Evolutionary conservation across 805 yeast species (phyloP).

Genomic region (Lipomyces mesembrius): DNA sequence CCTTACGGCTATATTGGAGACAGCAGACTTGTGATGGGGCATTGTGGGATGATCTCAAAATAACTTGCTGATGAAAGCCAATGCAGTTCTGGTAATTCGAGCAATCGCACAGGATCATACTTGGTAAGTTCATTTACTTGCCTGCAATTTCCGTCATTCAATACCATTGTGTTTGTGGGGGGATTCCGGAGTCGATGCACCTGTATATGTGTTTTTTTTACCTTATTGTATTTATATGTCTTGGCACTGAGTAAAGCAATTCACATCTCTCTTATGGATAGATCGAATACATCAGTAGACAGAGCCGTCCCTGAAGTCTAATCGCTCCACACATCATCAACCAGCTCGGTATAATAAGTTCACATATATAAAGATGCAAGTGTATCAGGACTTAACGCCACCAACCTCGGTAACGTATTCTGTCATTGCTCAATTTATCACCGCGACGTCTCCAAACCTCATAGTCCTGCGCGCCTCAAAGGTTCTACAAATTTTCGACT

Average conservation of each 20-base stretch:
- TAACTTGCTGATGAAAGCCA: not conserved
- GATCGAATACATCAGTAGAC: not conserved
- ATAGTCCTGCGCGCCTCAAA: constrained; percentile 69
- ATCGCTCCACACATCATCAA: not conserved
- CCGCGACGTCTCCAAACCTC: constrained; percentile 52
- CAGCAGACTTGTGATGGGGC: not conserved
- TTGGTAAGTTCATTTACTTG: not conserved
- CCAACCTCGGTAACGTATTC: constrained; percentile 75
- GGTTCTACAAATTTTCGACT: constrained; percentile 63
- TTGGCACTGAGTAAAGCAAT: not conserved
- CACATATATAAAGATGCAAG: constrained; percentile 65
- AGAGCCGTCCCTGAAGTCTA: not conserved
- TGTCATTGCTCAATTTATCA: constrained; percentile 44
- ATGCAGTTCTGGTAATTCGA: not conserved
- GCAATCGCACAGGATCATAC: not conserved
- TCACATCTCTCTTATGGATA: not conserved
- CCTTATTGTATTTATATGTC: not conserved
- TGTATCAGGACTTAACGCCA: constrained; percentile 73
- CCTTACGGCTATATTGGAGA: too few relatives aligned
- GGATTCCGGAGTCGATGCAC: not conserved
- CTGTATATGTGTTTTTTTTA: not conserved
- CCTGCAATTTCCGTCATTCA: not conserved
- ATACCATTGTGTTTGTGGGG: not conserved
- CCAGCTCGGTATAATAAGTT: not conserved
- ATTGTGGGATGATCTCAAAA: not conserved